These are phyloP conservation scores for Crassisporium funariophilum DNA, from an alignment of 768 basidiomycete species.

Conservation along the genomic window DNA sequence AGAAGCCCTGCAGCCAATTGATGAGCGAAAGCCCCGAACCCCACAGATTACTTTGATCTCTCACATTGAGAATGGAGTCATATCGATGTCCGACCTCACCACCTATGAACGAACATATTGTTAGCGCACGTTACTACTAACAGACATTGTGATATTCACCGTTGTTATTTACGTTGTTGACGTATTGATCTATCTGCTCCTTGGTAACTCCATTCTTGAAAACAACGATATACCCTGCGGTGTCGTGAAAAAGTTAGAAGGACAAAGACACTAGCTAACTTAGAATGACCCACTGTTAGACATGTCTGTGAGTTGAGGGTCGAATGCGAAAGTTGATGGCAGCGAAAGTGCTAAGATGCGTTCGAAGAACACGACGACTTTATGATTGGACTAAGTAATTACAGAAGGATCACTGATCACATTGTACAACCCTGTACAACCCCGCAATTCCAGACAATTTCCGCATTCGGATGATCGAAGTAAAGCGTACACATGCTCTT, in stretches of 20 bases:
- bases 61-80: slow-evolving; percentile 40
- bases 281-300: too few species aligned
- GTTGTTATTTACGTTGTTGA: slow-evolving; percentile 34
- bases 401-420: too few species aligned
- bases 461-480: too few species aligned
- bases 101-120: slow-evolving; percentile 28
- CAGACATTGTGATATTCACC: slow-evolving; percentile 30
- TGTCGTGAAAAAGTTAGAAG: neutral
- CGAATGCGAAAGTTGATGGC: too few species aligned
- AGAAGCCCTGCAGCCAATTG: slow-evolving; percentile 25
- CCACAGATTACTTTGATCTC: neutral
- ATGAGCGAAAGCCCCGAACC: neutral
- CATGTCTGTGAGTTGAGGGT: too few species aligned
- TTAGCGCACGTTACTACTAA: neutral
- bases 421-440: too few species aligned
- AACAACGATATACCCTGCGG: slow-evolving; percentile 53
- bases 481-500: too few species aligned
- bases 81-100: slow-evolving; percentile 46
- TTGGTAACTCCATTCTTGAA: slow-evolving; percentile 49
- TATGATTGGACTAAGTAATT: too few species aligned
- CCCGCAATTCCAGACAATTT: too few species aligned
- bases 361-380: too few species aligned
- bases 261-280: neutral
- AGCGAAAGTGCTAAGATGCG: too few species aligned
- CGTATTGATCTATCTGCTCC: slow-evolving; percentile 45